These are phyloP conservation scores for Fraxinus greggii DNA, from an alignment of 305 asterid species.

Conservation along the genomic window DNA sequence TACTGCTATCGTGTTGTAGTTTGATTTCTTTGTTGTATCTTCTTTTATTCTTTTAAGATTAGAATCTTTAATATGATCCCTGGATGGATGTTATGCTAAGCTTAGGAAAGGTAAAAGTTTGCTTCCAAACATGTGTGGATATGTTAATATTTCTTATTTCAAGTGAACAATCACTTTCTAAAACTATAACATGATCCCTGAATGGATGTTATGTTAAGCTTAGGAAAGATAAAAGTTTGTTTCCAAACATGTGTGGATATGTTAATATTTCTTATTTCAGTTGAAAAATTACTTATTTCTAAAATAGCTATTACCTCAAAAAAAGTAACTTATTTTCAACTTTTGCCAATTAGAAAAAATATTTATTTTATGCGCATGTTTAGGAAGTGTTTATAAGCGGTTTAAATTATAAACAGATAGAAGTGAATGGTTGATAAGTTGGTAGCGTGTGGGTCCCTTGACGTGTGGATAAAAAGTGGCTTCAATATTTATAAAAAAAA, in stretches of 20 bases:
- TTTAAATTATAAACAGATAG: not conserved
- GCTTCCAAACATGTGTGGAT: not conserved
- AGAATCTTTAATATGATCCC: not conserved
- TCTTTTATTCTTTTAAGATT: not conserved
- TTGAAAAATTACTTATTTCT: not conserved
- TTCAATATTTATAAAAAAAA: too few species aligned
- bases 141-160: not conserved
- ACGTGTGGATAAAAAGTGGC: not conserved
- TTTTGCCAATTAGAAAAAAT: not conserved
- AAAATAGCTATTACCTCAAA: not conserved
- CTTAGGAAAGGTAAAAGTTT: not conserved
- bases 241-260: not conserved
- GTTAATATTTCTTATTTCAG: not conserved
- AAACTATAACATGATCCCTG: not conserved
- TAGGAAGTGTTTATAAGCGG: too few species aligned
- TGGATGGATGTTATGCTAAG: not conserved
- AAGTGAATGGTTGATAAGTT: not conserved
- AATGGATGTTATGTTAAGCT: not conserved
- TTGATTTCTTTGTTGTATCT: not conserved
- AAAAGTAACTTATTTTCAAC: not conserved
- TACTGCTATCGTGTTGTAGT: not conserved
- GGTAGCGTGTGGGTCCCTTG: not conserved
- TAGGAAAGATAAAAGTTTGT: not conserved
- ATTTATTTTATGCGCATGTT: not conserved
- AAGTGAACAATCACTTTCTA: not conserved